Percentiles rank a stretch among this genome's conserved stretches.
Conservation (phyloP, 257 asterid species). For the Misopates orontium region DNA sequence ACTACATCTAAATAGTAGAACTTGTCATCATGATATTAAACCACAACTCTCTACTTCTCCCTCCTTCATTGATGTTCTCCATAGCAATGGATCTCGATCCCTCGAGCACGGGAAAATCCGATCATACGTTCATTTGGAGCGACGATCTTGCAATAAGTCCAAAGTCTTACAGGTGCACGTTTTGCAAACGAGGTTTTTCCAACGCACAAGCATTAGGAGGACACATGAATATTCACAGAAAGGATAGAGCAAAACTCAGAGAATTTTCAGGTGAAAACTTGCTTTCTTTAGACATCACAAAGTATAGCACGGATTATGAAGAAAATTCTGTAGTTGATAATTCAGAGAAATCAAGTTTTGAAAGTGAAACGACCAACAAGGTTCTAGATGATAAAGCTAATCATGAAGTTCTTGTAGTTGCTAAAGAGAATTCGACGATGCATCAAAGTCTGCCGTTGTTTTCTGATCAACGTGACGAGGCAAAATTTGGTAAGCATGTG, state of each 20-base stretch:
- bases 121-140: constrained; percentile 26
- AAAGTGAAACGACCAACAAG: constrained; percentile 16
- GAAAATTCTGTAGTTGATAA: too few relatives aligned
- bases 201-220: constrained; percentile 87
- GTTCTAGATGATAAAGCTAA: constrained; percentile 14
- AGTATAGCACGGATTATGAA: not conserved
- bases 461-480: constrained; percentile 5
- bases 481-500: not conserved
- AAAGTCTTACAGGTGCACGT: constrained; percentile 50
- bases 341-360: not conserved
- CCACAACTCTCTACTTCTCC: not conserved
- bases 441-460: too few relatives aligned
- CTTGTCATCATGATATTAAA: not conserved
- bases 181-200: constrained; percentile 66
- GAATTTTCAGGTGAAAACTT: constrained; percentile 38
- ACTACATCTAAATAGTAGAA: constrained; percentile 23
- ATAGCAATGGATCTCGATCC: constrained; percentile 41
- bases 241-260: constrained; percentile 62
- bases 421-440: constrained; percentile 1
- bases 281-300: constrained; percentile 29
- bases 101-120: constrained; percentile 26
- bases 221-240: constrained; percentile 78
- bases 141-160: constrained; percentile 29
- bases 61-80: not conserved
- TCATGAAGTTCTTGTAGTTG: not conserved